These are phyloP conservation scores for Backusella tuberculispora DNA, from an alignment of 192 early-diverging fungal species.

Conservation along the genomic window DNA sequence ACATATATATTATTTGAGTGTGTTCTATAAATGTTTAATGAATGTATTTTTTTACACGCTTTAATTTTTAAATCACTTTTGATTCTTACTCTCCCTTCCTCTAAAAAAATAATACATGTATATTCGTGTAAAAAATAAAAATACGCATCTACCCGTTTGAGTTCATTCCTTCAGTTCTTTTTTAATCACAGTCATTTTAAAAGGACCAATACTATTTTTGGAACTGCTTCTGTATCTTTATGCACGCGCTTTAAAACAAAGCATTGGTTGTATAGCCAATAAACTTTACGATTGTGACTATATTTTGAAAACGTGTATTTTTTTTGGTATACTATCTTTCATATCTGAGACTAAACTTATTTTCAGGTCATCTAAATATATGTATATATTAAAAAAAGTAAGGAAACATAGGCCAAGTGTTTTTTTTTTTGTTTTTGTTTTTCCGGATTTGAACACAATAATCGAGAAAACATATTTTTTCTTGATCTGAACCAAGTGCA, in stretches of 20 bases:
- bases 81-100: neutral
- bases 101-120: no score
- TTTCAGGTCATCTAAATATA: no score
- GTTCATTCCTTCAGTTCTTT: neutral
- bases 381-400: no score
- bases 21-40: no score
- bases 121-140: no score
- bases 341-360: no score
- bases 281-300: neutral
- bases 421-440: no score
- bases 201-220: neutral
- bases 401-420: no score
- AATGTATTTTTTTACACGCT: neutral
- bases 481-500: no score
- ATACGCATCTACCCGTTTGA: slow-evolving; percentile 2
- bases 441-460: no score
- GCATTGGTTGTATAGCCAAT: neutral
- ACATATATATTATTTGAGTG: no score
- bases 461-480: no score
- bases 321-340: neutral
- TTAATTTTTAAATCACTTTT: neutral
- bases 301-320: neutral
- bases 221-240: neutral
- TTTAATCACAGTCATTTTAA: neutral
- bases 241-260: neutral